These are phyloP conservation scores for Xerocomus nothofagi DNA, from an alignment of 1,284 basidiomycete genomes.

Conservation along the genomic window DNA sequence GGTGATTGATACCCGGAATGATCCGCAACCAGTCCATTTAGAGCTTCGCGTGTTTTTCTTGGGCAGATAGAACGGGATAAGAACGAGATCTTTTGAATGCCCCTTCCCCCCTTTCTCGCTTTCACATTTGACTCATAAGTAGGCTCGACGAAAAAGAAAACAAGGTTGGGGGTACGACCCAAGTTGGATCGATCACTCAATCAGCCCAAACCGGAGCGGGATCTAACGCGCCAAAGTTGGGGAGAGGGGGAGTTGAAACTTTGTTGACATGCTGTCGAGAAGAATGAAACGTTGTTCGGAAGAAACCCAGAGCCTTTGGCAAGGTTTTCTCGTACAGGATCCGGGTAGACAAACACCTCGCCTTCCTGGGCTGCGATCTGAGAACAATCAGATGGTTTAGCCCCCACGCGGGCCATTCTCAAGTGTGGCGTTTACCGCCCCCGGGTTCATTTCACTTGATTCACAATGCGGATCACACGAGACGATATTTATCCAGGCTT, in stretches of 20 bases:
- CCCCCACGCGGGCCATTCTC: slow-evolving; percentile 16
- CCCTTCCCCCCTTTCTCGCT: too few species aligned
- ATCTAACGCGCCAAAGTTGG: slow-evolving; percentile 3
- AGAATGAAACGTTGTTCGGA: slow-evolving; percentile 20
- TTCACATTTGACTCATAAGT: slow-evolving; percentile 21
- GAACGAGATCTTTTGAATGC: too few species aligned
- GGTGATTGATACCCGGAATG: slow-evolving; percentile 27
- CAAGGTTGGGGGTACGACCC: slow-evolving; percentile 24
- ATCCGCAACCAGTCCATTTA: slow-evolving; percentile 28
- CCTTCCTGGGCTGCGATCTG: slow-evolving; percentile 9
- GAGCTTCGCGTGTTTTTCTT: slow-evolving; percentile 12
- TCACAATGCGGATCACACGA: not conserved
- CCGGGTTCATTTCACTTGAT: too few species aligned
- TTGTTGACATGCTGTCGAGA: slow-evolving; percentile 12
- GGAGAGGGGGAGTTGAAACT: too few species aligned
- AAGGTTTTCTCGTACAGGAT: slow-evolving; percentile 27
- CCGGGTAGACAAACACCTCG: slow-evolving; percentile 12
- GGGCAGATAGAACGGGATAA: slow-evolving; percentile 30
- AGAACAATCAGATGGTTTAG: slow-evolving; percentile 10
- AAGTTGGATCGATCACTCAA: slow-evolving; percentile 17
- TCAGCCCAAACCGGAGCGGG: slow-evolving; percentile 10
- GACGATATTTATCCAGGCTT: too few species aligned
- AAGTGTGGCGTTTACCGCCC: slow-evolving; percentile 12
- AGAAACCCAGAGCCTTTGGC: slow-evolving; percentile 18
- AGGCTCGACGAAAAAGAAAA: slow-evolving; percentile 15